Evolutionary conservation across 2,329 filamentous ascomycete species (phyloP).

Genomic region (Alternaria burnsii): DNA sequence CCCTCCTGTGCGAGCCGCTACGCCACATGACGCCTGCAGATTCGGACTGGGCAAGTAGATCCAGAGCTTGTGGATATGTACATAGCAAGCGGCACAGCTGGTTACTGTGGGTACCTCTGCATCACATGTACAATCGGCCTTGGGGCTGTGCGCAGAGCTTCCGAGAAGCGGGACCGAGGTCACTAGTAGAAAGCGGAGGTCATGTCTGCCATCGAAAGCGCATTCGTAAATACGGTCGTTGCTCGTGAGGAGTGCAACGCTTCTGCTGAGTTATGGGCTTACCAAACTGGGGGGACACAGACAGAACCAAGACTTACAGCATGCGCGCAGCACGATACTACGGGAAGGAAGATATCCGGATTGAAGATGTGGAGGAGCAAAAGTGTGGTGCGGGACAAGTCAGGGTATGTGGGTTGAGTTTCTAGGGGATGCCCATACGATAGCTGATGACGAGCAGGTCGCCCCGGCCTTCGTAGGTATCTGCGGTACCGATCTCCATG

Average conservation of each 20-base stretch:
- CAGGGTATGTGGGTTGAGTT: conserved; percentile 36
- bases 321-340: conserved; percentile 66
- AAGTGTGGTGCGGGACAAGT: conserved; percentile 62
- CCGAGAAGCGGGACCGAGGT: conserved; percentile 12
- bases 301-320: conserved; percentile 10
- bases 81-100: neutral
- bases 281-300: conserved; percentile 12
- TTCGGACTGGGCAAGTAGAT: neutral
- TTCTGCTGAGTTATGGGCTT: neutral
- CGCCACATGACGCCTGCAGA: conserved; percentile 3
- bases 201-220: conserved; percentile 43
- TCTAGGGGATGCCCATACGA: neutral
- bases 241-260: conserved; percentile 16
- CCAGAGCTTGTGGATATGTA: neutral
- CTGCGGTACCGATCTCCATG: conserved; percentile 62
- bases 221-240: conserved; percentile 41
- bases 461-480: conserved; percentile 62
- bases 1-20: conserved; percentile 13
- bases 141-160: conserved; percentile 4
- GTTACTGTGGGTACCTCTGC: conserved; percentile 6
- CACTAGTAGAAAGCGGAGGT: conserved; percentile 1
- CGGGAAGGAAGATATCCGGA: conserved; percentile 63
- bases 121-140: conserved; percentile 2
- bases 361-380: conserved; percentile 61
- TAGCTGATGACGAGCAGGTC: conserved; percentile 38